Evolutionary conservation across 192 early-diverging fungal genomes (phyloP).

Genomic region (Chytriomyces sp.): DNA sequence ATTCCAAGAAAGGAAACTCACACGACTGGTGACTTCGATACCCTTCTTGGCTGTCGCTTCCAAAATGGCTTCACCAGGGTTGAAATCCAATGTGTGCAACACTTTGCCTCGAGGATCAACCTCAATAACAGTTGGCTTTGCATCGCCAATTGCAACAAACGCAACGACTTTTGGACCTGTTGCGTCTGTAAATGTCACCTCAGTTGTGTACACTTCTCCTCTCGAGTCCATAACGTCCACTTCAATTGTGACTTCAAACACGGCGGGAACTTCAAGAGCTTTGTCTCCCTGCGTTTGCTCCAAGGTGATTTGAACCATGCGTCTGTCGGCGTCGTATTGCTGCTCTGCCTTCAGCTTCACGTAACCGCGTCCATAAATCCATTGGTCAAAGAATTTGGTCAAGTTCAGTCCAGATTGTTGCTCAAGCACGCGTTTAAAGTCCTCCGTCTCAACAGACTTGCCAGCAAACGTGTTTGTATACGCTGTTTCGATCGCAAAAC

Average conservation of each 20-base stretch:
- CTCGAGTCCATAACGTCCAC: slow-evolving; percentile 50
- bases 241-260: slow-evolving; percentile 53
- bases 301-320: slow-evolving; percentile 76
- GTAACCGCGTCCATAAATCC: slow-evolving; percentile 89
- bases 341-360: slow-evolving; percentile 85
- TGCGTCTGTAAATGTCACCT: slow-evolving; percentile 42
- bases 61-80: slow-evolving; percentile 50
- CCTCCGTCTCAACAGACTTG: slow-evolving; percentile 55
- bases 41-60: slow-evolving; percentile 45
- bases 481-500: no score
- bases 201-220: slow-evolving; percentile 38
- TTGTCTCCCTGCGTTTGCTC: slow-evolving; percentile 56
- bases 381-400: slow-evolving; percentile 83
- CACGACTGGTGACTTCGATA: slow-evolving; percentile 43
- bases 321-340: slow-evolving; percentile 86
- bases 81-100: slow-evolving; percentile 47
- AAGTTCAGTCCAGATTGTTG: slow-evolving; percentile 79
- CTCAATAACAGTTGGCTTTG: slow-evolving; percentile 42
- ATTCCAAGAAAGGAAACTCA: no score
- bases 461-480: slow-evolving; percentile 40
- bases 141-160: slow-evolving; percentile 31
- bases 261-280: slow-evolving; percentile 39
- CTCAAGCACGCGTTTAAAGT: slow-evolving; percentile 74
- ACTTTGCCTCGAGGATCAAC: slow-evolving; percentile 56
- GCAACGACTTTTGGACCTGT: slow-evolving; percentile 34